Conservation (phyloP, 163 green algal species). For the Prototheca cutis region DNA sequence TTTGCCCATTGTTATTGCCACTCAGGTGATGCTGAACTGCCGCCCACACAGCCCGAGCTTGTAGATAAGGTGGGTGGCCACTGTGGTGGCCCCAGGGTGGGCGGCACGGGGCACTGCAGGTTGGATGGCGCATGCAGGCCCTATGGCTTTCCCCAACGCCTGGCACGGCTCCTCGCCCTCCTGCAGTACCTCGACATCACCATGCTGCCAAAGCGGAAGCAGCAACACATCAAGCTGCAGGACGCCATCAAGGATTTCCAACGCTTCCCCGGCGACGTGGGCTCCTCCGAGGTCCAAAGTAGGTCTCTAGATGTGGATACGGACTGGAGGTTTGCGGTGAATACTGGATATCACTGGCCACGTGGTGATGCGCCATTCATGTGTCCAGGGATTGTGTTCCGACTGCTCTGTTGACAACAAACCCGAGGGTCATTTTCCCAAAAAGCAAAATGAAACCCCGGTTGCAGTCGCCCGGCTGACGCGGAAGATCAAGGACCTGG, state of each 20-base stretch:
- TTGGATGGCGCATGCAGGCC: background rate
- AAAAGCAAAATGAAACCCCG: too few species aligned
- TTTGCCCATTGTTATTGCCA: too few species aligned
- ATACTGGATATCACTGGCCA: too few species aligned
- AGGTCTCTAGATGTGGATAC: background rate
- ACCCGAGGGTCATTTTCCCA: too few species aligned
- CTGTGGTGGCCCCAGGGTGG: too few species aligned
- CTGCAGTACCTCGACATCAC: slow-evolving; percentile 11
- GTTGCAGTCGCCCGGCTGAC: slow-evolving; percentile 43
- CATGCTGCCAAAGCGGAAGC: slow-evolving; percentile 4
- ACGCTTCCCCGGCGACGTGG: slow-evolving; percentile 31
- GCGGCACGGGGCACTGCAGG: too few species aligned
- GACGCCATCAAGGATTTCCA: slow-evolving; percentile 12
- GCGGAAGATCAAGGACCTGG: slow-evolving; percentile 30
- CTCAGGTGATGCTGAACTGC: too few species aligned
- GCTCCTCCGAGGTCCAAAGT: slow-evolving; percentile 38
- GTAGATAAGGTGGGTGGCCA: background rate
- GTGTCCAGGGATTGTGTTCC: too few species aligned
- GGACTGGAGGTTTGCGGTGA: too few species aligned
- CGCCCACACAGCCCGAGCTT: background rate
- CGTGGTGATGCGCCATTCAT: too few species aligned
- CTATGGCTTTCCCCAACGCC: background rate
- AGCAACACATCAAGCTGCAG: background rate
- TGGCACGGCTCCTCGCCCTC: background rate
- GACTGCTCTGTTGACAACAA: too few species aligned